Evolutionary conservation across 106 monocot species (phyloP), one percentile per base, ranked within the genome.

Genomic region (Chionographis japonica): DNA sequence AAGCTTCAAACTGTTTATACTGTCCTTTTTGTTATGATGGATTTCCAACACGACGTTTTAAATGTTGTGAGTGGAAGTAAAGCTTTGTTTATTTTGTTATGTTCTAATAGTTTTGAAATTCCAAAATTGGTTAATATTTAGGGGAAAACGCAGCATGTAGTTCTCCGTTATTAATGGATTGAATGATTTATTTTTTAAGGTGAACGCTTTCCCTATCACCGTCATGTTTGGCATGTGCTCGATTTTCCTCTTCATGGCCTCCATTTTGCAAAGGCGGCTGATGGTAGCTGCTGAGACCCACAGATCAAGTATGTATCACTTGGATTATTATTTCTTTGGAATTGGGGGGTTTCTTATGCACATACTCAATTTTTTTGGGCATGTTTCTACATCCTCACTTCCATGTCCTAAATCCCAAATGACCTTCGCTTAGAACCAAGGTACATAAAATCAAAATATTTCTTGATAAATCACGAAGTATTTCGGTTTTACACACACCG

Each of bases 181-280:
- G 59, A 61, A 63, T 11, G 36, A 54, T 66, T 38, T 12, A 74
- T 13, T 74, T 19, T 70, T 82, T 78, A 62, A 98, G 97, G 97
- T 88, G 59, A 90, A 87, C 77, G 97, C 92, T 52, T 90, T 98
- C 68, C 92, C 92, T 3, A 98, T 92, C 60, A 98, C 89, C 14
- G 68, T 93, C 68, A 98, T 98, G 97, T 98, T 98, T 68, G 97
- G 97, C 57, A 98, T 98, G 97, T 93, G 97, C 68, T 92, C 92
- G 42, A 98, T 98, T 79, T 98, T 98, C 89, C 89, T 98, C 58
- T 87, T 92, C 65, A 87, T 98, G 85, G 97, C 97, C 56, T 77
- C 92, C 37, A 62, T 98, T 68, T 72, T 98, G 71, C 97, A 98
- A 61, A 86, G 90, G 67, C 77, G 97, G 53, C 67, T 98, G 58